Evolutionary conservation across 2,329 filamentous ascomycete genomes (phyloP).

Genomic region (Apiospora aurea): DNA sequence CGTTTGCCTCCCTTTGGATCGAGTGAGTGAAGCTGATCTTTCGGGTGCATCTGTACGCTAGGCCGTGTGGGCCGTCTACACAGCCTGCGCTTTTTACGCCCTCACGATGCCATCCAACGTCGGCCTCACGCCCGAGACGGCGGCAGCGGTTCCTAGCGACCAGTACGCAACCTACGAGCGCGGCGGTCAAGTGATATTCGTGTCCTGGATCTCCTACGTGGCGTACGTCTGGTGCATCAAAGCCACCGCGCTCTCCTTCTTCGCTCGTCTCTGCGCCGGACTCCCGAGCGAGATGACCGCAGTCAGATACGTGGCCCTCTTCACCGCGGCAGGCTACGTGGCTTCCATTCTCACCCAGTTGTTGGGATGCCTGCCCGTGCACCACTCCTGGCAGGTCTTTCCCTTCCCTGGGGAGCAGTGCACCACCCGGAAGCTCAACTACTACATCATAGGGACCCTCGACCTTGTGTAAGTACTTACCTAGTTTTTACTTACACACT

Average conservation of each 20-base stretch:
- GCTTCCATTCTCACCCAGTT: conserved; percentile 19
- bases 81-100: not conserved
- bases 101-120: conserved; percentile 8
- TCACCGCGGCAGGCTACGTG: conserved; percentile 15
- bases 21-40: not conserved
- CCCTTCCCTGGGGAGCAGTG: conserved; percentile 28
- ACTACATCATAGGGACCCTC: conserved; percentile 24
- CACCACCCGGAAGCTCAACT: conserved; percentile 25
- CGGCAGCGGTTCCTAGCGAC: not conserved
- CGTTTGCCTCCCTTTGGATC: not conserved
- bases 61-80: conserved; percentile 3
- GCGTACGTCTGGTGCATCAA: conserved; percentile 26
- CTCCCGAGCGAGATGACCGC: conserved; percentile 11
- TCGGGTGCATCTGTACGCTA: not conserved
- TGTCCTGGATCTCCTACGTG: conserved; percentile 26
- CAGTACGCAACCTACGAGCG: not conserved
- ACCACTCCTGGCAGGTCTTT: conserved; percentile 26
- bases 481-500: too few relatives aligned
- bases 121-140: conserved; percentile 22
- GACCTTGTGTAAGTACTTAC: too few relatives aligned
- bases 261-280: conserved; percentile 1
- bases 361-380: conserved; percentile 25
- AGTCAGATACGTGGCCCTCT: conserved; percentile 16
- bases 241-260: conserved; percentile 22
- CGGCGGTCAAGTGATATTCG: conserved; percentile 22